phyloP scores from a whole-genome alignment of 345 rosid species.

The Lepidium sativum region DNA sequence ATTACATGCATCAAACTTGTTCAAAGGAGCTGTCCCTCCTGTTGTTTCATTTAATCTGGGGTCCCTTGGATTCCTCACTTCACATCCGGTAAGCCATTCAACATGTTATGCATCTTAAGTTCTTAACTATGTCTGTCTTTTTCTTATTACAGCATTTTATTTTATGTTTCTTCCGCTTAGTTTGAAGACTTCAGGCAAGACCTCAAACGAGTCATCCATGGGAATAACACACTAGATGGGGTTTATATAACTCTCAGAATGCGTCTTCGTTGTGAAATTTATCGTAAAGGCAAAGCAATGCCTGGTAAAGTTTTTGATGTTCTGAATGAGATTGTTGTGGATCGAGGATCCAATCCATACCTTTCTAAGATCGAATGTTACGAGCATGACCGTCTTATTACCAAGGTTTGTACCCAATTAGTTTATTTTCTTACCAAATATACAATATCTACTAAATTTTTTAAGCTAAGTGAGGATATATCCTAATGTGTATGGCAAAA shows the following conservation, averaged over 20 bases:
- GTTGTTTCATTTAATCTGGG: slow-evolving; percentile 96
- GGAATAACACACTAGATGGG: slow-evolving; percentile 71
- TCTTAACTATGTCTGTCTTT: neutral
- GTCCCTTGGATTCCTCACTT: slow-evolving; percentile 95
- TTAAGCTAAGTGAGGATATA: too few species aligned
- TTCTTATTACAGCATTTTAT: slow-evolving; percentile 3
- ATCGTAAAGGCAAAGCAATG: slow-evolving; percentile 81
- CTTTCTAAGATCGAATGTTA: slow-evolving; percentile 93
- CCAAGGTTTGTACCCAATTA: too few species aligned
- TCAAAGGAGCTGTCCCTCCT: slow-evolving; percentile 89
- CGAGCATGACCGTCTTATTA: too few species aligned
- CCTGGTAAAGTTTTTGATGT: slow-evolving; percentile 94
- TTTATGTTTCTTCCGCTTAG: slow-evolving; percentile 33
- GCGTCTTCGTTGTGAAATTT: slow-evolving; percentile 87
- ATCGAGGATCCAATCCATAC: slow-evolving; percentile 97
- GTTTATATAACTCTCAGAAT: slow-evolving; percentile 93
- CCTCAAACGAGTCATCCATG: slow-evolving; percentile 75
- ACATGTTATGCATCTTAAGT: neutral
- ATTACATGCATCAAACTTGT: slow-evolving; percentile 89
- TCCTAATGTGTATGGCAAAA: too few species aligned
- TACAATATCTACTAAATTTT: too few species aligned
- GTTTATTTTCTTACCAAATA: too few species aligned
- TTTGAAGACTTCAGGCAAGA: slow-evolving; percentile 82
- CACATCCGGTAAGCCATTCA: slow-evolving; percentile 60
- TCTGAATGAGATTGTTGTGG: slow-evolving; percentile 89